Base-by-base conservation (phyloP, 495 filamentous ascomycete genomes). In the Clohesyomyces aquaticus region DNA sequence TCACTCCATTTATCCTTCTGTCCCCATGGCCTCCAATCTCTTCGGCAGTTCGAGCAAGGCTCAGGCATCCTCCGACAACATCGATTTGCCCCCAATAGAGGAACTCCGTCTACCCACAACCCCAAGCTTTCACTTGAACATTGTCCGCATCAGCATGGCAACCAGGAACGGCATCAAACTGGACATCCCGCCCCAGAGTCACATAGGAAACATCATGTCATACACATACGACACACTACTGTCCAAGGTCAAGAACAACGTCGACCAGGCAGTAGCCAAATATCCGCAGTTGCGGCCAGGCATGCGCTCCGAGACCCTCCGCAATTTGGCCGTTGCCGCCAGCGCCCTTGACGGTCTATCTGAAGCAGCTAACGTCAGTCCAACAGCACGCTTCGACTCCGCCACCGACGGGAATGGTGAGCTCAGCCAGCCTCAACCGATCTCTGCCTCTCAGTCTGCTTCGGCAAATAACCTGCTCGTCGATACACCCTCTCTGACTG, bases 151-250 rank as follows among this genome's bases (percentile, higher is more conserved):
- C 32, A 6, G 14, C 32, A 6, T 38, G 32, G 14, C 32, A 38
- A 47, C 43, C 4, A 47, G 18, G 18, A 23, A 18, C 43, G 43
- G 43, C 43, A n/a, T 47, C n/a, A 47, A 47, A n/a, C 43, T 47
- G 8, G 43, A 47, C 8, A n/a, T n/a, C n/a, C 43, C 14, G 21
- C 14, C 4, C 8, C 4, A 8, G 43, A n/a, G n/a, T 8, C 19
- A n/a, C 43, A 47, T n/a, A 4, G 14, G 43, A n/a, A 47, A n/a
- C 8, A 23, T 47, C 6, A 6, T 4, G 18, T 6, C 50, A 11
- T 56, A 28, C 12, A 22, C 51, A 2, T 57, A 38, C 32, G 23
- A 4, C 3, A 10, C 47, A 14, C 27, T 57, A 22, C 28, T 23
- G 41, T 4, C 10, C 4, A 12, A 46, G 1, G 32, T 57, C 19